Evolutionary conservation across 1,284 basidiomycete genomes (phyloP), one percentile per base, ranked within the genome.

Genomic region (Microbotryomycetes sp.): DNA sequence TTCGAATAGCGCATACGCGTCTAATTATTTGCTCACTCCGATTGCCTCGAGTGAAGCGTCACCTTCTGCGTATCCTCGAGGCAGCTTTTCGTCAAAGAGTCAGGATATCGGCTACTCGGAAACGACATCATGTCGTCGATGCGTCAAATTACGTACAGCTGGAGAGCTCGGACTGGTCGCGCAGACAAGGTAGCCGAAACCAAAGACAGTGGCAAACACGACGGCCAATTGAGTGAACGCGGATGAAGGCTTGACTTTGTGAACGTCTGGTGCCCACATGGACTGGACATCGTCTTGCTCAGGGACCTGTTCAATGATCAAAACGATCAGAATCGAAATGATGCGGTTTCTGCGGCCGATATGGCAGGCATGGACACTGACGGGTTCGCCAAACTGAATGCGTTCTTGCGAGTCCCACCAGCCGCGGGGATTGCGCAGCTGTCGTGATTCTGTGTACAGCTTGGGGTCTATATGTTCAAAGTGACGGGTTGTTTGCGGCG

Each of bases 191-290:
- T 53, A 51, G 13, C 66, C 62, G 41, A 70, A 68, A 56, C 59
- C 52, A 49, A 63, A 68, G 51, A 73, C 57, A 21, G 47, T 49
- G 54, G 56, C 59, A 24, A 70, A 65, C 53, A 60, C 60, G 50
- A 64, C 23, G 50, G 61, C 45, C 49, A 72, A 61, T 56, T 71
- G 70, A 15, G 46, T 24, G 28, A 72, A 31, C 18, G 72, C 72
- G 5, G 65, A 61, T n/a, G 60, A 48, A n/a, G 66, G 61, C 56
- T 66, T 66, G 63, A 70, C 59, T 53, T 61, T 64, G 66, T 72
- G 70, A 13, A 69, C 67, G 52, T 73, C 72, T 18, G 72, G 72
- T 0, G 68, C 71, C 71, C 71, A 72, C 66, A 73, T 69, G 16
- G 64, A 64, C 48, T 69, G 71, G 16, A 68, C 58, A 55, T 73